Evolutionary conservation across 768 basidiomycete species (phyloP), one percentile per base, ranked within the genome.

Genomic region (Pleurotus pulmonarius): DNA sequence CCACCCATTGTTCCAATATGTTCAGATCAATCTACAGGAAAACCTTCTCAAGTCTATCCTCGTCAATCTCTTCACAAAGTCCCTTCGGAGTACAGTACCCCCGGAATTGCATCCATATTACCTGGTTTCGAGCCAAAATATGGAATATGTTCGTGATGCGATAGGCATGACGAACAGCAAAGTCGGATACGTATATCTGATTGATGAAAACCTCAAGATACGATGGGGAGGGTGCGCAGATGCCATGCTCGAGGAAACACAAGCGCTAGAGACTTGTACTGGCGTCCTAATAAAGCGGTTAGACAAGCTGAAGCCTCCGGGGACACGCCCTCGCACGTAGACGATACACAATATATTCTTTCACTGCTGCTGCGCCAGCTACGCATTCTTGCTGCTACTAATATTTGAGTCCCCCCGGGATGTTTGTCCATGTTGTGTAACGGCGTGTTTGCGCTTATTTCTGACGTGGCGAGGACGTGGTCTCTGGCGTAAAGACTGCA

Each of bases 201-300:
- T 98, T 24, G 96, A 98, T 66, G 82, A 87, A 69, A 83, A 91
- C 58, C 67, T 86, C 58, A 90, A 85, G 69, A 82, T 98, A 46
- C 82, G 96, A 16, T 98, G 96, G 96, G 95, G 89, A 1, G 96
- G 85, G 8, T 90, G 93, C 61, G 93, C 88, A 5, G 90, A 92
- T 63, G 91, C 94, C 0, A 88, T 82, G 58, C 65, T 69, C 3
- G 85, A 91, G 58, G 95, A 98, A 69, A 75, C 80, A 2, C 73
- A 81, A 56, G 80, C 85, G 11, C 71, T 97, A 54, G 77, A 87
- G 68, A 83, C 73, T 40, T 92, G 91, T 63, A 76, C 83, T 0
- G 82, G 82, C 3, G 86, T 91, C 3, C 74, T 94, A 16, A 65
- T 94, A 59, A 81, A 81, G 46, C 75, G 91, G 57, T 67, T 82